Conservation (phyloP, 768 basidiomycete genomes). For the Lepiota venenata region DNA sequence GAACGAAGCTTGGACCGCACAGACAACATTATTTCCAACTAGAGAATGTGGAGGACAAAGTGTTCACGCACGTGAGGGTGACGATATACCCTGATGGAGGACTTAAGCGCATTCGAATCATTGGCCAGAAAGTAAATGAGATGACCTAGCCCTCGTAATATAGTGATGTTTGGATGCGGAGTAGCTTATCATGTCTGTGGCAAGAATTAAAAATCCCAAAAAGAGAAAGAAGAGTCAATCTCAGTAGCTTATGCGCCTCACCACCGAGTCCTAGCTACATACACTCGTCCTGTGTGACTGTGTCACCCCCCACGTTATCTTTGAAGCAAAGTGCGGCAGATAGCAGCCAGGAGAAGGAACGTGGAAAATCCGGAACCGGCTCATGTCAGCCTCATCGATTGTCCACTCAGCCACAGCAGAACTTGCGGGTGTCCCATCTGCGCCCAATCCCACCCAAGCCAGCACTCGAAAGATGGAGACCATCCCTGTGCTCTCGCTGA, state of each 20-base stretch:
- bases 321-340: too few relatives aligned
- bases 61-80: slow-evolving; percentile 82
- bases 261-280: too few relatives aligned
- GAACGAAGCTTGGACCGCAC: slow-evolving; percentile 84
- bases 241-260: too few relatives aligned
- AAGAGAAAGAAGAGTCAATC: too few relatives aligned
- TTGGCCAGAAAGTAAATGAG: slow-evolving; percentile 48
- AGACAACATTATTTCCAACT: slow-evolving; percentile 87
- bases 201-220: too few relatives aligned
- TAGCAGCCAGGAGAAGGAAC: too few relatives aligned
- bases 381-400: slow-evolving; percentile 4
- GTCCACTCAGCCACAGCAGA: neutral
- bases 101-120: slow-evolving; percentile 85
- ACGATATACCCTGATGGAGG: slow-evolving; percentile 96
- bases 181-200: too few relatives aligned
- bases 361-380: too few relatives aligned
- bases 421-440: neutral
- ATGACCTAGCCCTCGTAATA: too few relatives aligned
- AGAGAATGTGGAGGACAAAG: slow-evolving; percentile 51
- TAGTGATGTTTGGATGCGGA: too few relatives aligned
- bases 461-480: slow-evolving; percentile 15
- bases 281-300: too few relatives aligned
- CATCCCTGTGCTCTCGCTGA: slow-evolving; percentile 67
- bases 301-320: too few relatives aligned
- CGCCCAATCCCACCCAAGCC: neutral